Base-by-base conservation (phyloP, 768 basidiomycete genomes). In the Naganishia antarctica region DNA sequence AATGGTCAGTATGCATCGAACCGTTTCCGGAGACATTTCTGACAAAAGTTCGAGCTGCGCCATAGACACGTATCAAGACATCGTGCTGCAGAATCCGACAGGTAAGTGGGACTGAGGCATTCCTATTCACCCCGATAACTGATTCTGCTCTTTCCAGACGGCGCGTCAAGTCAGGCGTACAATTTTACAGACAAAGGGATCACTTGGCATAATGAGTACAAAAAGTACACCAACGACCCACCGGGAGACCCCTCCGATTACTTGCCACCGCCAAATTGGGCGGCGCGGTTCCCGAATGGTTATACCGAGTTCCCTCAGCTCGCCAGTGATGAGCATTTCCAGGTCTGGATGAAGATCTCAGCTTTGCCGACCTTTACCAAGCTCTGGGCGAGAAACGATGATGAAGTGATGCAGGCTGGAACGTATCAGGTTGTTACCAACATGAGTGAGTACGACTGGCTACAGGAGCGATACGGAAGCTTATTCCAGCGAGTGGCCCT, bases 311-410 rank as follows among this genome's bases (percentile, higher is more conserved):
- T 87, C 21, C 93, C 91, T 1, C 80, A 96, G 73, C 80, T 98
- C 37, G 79, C 81, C 59, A 69, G 70, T 1, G 87, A 98, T 72
- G 89, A 97, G 77, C 92, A 89, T 71, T 98, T 99, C 81, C 94
- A 98, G 79, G 93, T 94, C 74, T 99, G 96, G 96, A 99, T 99
- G 96, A 85, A 94, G 64, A 96, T 93, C 1, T 91, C 96, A 0
- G 96, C 94, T 13, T 78, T 98, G 49, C 96, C 96, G 9, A 97
- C 94, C 6, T 99, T 99, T 78, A 86, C 91, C 32, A 98, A 99
- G 79, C 80, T 99, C 23, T 97, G 88, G 73, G 92, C 88, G 16
- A 82, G 94, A 68, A 98, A 97, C 74, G 93, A 98, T 71, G 77
- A 84, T 29, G 82, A 87, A 57, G 80, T 78, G 25, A 84, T 99